Base-by-base conservation (phyloP, 345 rosid species). In the Euphorbia lathyris region DNA sequence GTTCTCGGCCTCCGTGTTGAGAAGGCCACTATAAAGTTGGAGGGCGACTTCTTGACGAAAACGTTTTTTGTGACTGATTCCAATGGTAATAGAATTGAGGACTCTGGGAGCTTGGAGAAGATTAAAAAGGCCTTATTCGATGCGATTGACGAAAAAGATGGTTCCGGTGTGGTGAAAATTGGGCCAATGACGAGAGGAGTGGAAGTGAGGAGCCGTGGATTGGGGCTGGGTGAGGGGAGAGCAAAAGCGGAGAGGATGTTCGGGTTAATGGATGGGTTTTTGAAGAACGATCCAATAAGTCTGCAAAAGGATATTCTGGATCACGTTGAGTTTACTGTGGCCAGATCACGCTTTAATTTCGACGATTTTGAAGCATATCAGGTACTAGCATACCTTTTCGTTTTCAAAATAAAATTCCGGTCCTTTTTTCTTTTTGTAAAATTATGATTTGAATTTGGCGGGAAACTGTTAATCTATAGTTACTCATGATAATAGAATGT, bases 341-440 rank as follows among this genome's bases (percentile, higher is more conserved):
- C 86, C 16, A 67, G 82, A 62, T 80, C 86, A 7, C 73, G 82
- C 19, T 83, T 78, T 55, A 80, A 67, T 66, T 83, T 83, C 20
- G 86, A 83, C 67, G 84, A 83, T 69, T 83, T 83, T 71, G 86
- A 83, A 78, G 86, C 84, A 78, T 83, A 83, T 53, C 86, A 80
- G 80, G 86, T 78, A 43, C 52, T 16, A 38, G 10, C n/a, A 58
- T 27, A 14, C 14, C 20, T 30, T n/a, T 19, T n/a, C 23, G 7
- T 13, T 7, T 57, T 40, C 9, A 7, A 40, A 40, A 40, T 40
- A 6, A 40, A 40, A 2, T 40, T 40, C 1, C 11, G 45, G 9
- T 6, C 45, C 45, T 40, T 12, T 40, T 40, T 10, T 40, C 45
- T 45, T 45, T 45, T 14, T 45, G 51, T 45, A 45, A 45, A 8